Evolutionary conservation across 176 grass and related monocot species (phyloP), one percentile per base, ranked within the genome.

Genomic region (Juncus inflexus): DNA sequence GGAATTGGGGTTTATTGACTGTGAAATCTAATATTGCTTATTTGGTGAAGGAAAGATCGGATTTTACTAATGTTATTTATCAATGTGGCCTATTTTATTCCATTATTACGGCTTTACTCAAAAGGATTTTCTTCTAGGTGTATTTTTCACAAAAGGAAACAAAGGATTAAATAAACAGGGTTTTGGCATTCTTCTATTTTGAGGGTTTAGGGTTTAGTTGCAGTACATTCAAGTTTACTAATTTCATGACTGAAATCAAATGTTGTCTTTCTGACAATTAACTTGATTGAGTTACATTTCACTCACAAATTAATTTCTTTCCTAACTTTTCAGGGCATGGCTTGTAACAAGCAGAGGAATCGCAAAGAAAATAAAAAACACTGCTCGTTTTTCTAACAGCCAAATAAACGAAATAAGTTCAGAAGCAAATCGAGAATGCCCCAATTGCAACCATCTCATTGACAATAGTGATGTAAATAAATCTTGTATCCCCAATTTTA

Each of bases 391-490:
- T 14, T 66, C 58, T 15, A 72, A 65, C 65, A 42, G 47, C 60
- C 84, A 83, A n/a, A 85, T 88, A 67, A 82, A 77, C 52, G 92
- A 89, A 64, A 19, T 67, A 15, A 70, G 67, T 58, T 61, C 69
- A 74, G 92, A 86, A 62, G 94, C 88, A 40, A 66, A 51, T 51
- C 55, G 60, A 37, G 88, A 99, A 77, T 92, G 94, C 45, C 83
- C 94, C 9, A 92, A 86, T 16, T 99, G 94, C 78, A 74, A 82
- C 37, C 61, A 99, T 66, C 37, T 82, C 45, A 89, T 99, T 40
- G 85, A 89, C 74, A 99, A 99, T 71, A 82, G 82, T 40, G 84
- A 89, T 89, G 88, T 92, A 84, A 92, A 79, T 83, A 52, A n/a
- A 51, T 74, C 2, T 47, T 47, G 0, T 47, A 47, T 47, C 9